Base-by-base conservation (phyloP, 305 asterid genomes). In the Ilex paraguariensis region DNA sequence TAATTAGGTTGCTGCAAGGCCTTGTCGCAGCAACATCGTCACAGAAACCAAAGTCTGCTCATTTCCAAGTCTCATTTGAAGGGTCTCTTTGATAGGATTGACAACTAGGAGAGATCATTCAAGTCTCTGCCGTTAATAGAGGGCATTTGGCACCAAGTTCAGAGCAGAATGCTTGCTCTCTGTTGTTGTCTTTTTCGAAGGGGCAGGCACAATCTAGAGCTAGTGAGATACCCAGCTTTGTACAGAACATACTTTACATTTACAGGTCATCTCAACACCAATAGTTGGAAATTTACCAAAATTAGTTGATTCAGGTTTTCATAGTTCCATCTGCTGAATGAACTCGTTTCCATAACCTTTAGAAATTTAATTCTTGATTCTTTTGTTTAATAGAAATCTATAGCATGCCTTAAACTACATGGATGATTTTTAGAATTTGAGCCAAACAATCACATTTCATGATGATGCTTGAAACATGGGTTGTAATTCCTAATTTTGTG, bases 1-100 rank as follows among this genome's bases (percentile, higher is more conserved):
- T 89, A 54, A 60, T 83, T 33, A 83, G 73, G 44, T 82, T 86
- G 87, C 87, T 89, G 30, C 70, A 81, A 62, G 91, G 91, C 48
- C 81, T 87, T 3, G 67, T 85, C 0, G 66, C 60, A 10, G 83
- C 78, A 28, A 77, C 85, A 3, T 52, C 65, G 6, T 70, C 57
- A n/a, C 79, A 61, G 49, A 58, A 50, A 5, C 65, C 72, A 6
- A 79, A 74, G 70, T 76, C 67, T 44, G 55, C 66, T 1, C 68
- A 54, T 9, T 32, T 62, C 32, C 70, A 54, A 16, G 79, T 76
- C 12, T 73, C 84, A 6, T 79, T 80, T 3, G 87, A 80, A 75
- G 82, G 83, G 15, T 63, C 56, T 7, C 60, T 57, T 58, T 75
- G 76, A 73, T 14, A 14, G 13, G 28, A 12, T 54, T 15, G 53